These are phyloP conservation scores for Tetrapyrgos nigripes DNA, from an alignment of 1,284 basidiomycete genomes.

Conservation along the genomic window DNA sequence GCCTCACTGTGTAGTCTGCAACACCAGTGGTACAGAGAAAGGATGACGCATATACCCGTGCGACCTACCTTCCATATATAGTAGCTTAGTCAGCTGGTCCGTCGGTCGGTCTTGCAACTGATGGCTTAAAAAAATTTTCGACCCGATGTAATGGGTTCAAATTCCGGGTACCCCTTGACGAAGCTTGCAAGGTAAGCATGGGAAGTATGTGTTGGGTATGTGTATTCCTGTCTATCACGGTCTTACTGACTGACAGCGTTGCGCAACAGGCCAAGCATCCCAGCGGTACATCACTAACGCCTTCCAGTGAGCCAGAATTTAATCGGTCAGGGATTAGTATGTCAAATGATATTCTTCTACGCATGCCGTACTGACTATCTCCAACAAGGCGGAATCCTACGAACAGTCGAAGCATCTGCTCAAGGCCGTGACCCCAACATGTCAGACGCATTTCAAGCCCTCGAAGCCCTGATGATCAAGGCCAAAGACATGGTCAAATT, in stretches of 20 bases:
- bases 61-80: too few species aligned
- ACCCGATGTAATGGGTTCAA: too few species aligned
- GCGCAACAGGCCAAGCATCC: constrained; percentile 14
- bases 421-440: constrained; percentile 72
- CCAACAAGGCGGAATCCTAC: constrained; percentile 78
- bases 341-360: background rate
- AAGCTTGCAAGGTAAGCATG: constrained; percentile 80
- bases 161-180: too few species aligned
- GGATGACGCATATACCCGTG: too few species aligned
- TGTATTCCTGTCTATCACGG: constrained; percentile 15
- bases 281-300: background rate
- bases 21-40: too few species aligned
- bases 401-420: constrained; percentile 72
- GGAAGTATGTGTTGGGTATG: too few species aligned
- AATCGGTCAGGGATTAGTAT: constrained; percentile 11
- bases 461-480: constrained; percentile 92
- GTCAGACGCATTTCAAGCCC: constrained; percentile 83
- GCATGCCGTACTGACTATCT: constrained; percentile 11
- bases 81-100: too few species aligned
- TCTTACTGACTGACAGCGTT: background rate
- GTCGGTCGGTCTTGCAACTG: too few species aligned
- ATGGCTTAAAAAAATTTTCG: too few species aligned
- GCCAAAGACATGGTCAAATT: constrained; percentile 93
- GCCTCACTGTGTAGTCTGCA: too few species aligned
- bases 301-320: constrained; percentile 15